These are phyloP conservation scores for Aspergillus novofumigatus DNA, from an alignment of 2,329 filamentous ascomycete species.

Conservation along the genomic window DNA sequence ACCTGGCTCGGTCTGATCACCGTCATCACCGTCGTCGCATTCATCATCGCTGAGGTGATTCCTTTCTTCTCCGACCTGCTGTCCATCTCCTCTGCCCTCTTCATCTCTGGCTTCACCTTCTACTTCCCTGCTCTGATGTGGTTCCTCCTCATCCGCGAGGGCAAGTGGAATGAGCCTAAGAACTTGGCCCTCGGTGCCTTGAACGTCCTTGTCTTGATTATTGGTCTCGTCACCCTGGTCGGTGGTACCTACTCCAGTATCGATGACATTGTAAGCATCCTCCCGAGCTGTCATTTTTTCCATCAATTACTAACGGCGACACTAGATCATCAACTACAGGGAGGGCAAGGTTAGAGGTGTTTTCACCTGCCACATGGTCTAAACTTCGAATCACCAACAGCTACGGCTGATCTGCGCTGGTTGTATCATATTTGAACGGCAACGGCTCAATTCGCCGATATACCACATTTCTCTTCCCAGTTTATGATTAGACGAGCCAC, in stretches of 20 bases:
- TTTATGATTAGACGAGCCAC: background rate
- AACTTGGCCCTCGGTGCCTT: conserved; percentile 53
- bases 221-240: conserved; percentile 70
- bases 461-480: background rate
- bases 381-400: background rate
- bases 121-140: conserved; percentile 52
- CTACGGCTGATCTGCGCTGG: background rate
- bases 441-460: too few species aligned
- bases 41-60: conserved; percentile 79
- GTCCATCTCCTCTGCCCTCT: conserved; percentile 56
- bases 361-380: conserved; percentile 57
- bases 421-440: background rate
- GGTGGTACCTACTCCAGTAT: conserved; percentile 70
- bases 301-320: background rate
- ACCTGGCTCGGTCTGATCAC: conserved; percentile 28
- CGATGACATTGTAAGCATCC: conserved; percentile 28
- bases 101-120: conserved; percentile 87
- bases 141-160: conserved; percentile 28
- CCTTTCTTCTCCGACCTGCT: conserved; percentile 73
- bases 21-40: conserved; percentile 70
- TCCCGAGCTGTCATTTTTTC: conserved; percentile 2
- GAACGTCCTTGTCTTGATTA: conserved; percentile 65
- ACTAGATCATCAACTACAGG: conserved; percentile 60
- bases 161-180: conserved; percentile 30
- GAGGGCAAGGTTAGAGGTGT: conserved; percentile 59